Percentiles rank a stretch among this genome's conserved stretches.
These are phyloP conservation scores for Vitis hybrid DNA, from an alignment of 177 flowering plant genomes.

Conservation along the genomic window DNA sequence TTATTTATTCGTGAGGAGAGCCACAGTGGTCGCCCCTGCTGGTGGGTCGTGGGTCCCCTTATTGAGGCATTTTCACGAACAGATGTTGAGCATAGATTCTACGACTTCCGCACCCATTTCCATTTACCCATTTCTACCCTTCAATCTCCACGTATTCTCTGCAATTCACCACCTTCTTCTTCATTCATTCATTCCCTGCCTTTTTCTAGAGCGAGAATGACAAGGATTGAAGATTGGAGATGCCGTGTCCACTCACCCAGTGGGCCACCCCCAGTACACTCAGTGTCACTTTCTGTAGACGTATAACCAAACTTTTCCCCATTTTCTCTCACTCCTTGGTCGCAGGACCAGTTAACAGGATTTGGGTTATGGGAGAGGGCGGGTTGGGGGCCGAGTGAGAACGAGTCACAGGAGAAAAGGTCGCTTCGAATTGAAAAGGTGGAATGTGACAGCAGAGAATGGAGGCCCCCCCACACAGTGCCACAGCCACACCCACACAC, in stretches of 20 bases:
- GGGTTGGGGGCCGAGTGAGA: too few species aligned
- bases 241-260: conserved; percentile 24
- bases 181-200: neutral
- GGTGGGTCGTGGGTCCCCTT: conserved; percentile 5
- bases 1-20: conserved; percentile 10
- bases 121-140: too few species aligned
- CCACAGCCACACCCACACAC: conserved; percentile 24
- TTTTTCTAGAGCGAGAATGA: neutral
- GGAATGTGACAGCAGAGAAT: conserved; percentile 20
- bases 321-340: neutral
- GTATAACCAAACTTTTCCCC: neutral
- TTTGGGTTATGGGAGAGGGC: neutral
- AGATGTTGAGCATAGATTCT: conserved; percentile 10
- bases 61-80: conserved; percentile 9
- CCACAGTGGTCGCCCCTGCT: conserved; percentile 4
- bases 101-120: too few species aligned
- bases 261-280: conserved; percentile 15
- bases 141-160: too few species aligned
- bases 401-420: too few species aligned
- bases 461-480: neutral
- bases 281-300: conserved; percentile 15
- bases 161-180: conserved; percentile 1
- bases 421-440: conserved; percentile 25
- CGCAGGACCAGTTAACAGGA: neutral
- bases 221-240: conserved; percentile 6